Conservation (phyloP, 139 green algal species). For the Tetraselmis chui region DNA sequence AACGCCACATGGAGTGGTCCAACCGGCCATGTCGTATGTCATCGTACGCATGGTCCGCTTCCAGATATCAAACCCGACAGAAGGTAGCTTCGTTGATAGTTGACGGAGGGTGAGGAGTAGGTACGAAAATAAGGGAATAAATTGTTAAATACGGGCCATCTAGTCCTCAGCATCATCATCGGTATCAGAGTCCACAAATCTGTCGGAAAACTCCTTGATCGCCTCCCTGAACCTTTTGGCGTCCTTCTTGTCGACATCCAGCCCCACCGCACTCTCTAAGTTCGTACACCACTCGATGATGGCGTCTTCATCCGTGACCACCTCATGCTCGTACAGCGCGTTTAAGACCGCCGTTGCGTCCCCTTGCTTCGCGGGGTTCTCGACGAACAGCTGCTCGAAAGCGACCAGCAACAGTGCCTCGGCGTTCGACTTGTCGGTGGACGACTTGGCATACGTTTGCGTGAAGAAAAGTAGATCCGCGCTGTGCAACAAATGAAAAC, state of each 20-base stretch:
- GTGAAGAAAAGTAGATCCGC: neutral
- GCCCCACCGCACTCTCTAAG: neutral
- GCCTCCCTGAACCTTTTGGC: neutral
- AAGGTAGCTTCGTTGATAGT: too few species aligned
- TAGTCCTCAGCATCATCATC: neutral
- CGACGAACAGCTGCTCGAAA: neutral
- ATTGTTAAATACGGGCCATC: neutral
- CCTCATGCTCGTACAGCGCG: neutral
- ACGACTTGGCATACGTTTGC: neutral
- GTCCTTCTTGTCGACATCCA: neutral
- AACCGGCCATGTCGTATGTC: too few species aligned
- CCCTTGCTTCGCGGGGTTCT: neutral
- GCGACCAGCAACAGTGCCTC: neutral
- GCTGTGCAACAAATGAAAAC: neutral
- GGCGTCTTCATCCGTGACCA: neutral
- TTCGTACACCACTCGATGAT: neutral
- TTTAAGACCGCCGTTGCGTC: neutral
- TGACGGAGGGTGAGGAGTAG: too few species aligned
- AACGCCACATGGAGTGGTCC: too few species aligned
- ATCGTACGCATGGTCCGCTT: too few species aligned
- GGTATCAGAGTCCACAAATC: neutral
- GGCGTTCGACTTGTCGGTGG: neutral
- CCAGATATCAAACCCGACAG: too few species aligned
- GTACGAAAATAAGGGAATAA: too few species aligned
- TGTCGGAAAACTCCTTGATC: neutral